A percentile compares a stretch with the other conserved stretches of the same genome.
phyloP scores from a whole-genome alignment of 1,284 basidiomycete species.

The Coriolopsis trogii region DNA sequence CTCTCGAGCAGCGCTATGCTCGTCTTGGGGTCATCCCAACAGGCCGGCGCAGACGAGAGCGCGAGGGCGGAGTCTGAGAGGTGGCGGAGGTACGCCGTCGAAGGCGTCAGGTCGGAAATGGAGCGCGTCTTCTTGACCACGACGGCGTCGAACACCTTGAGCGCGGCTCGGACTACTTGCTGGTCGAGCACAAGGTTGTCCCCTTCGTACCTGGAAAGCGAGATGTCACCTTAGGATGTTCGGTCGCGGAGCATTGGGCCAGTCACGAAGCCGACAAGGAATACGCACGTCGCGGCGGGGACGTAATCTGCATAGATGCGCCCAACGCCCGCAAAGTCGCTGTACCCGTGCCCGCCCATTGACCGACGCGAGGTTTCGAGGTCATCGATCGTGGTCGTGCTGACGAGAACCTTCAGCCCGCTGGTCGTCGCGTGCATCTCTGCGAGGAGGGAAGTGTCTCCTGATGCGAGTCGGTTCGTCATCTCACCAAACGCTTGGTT shows the following conservation, averaged over 20 bases:
- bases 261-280: not conserved
- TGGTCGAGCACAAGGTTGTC: slow-evolving; percentile 78
- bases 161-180: slow-evolving; percentile 71
- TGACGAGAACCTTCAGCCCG: slow-evolving; percentile 69
- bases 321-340: slow-evolving; percentile 69
- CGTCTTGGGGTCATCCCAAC: slow-evolving; percentile 36
- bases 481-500: slow-evolving; percentile 52
- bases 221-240: not conserved
- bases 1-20: slow-evolving; percentile 57
- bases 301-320: slow-evolving; percentile 66
- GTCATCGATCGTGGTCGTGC: slow-evolving; percentile 56
- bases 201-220: slow-evolving; percentile 63
- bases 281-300: slow-evolving; percentile 62
- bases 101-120: slow-evolving; percentile 43
- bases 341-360: slow-evolving; percentile 82
- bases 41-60: not conserved
- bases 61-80: slow-evolving; percentile 33
- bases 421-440: slow-evolving; percentile 76
- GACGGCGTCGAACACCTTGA: slow-evolving; percentile 54
- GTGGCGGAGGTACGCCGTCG: slow-evolving; percentile 56
- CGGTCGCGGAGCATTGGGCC: no score
- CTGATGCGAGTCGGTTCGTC: slow-evolving; percentile 50
- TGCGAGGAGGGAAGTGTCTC: slow-evolving; percentile 62
- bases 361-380: slow-evolving; percentile 71
- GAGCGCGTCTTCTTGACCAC: slow-evolving; percentile 14